phyloP scores from a whole-genome alignment of 2,329 filamentous ascomycete species.

The Escovopsis sp. region DNA sequence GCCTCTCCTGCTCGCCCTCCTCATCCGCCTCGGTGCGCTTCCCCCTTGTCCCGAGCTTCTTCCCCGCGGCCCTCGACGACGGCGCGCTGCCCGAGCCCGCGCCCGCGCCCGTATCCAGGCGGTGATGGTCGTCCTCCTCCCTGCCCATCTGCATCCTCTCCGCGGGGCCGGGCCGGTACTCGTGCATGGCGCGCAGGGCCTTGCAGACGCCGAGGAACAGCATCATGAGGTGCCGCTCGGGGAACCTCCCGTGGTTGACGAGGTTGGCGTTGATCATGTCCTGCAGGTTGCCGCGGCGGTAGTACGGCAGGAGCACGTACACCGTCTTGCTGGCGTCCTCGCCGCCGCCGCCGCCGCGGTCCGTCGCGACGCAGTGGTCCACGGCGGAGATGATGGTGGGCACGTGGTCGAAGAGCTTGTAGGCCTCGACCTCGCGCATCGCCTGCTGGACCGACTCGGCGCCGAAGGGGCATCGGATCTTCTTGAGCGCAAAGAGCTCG shows the following conservation, averaged over 20 bases:
- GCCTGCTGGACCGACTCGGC: conserved; percentile 90
- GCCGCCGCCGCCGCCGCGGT: conserved; percentile 46
- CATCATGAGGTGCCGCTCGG: conserved; percentile 74
- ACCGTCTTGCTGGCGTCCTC: conserved; percentile 70
- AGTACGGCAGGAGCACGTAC: conserved; percentile 93
- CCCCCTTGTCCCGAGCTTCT: conserved; percentile 19
- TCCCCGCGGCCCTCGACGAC: conserved; percentile 2
- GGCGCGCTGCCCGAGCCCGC: conserved; percentile 5
- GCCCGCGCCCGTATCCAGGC: conserved; percentile 12
- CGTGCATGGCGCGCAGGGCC: conserved; percentile 80
- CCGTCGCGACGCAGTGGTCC: conserved; percentile 69
- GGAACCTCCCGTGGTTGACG: conserved; percentile 85
- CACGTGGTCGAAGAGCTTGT: conserved; percentile 71
- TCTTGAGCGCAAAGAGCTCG: conserved; percentile 87
- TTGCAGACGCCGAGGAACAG: conserved; percentile 85
- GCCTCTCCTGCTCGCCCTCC: conserved; percentile 62
- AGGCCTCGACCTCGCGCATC: conserved; percentile 94
- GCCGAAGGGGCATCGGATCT: conserved; percentile 96
- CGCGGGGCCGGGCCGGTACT: conserved; percentile 44
- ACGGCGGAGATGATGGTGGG: conserved; percentile 76
- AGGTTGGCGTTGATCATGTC: conserved; percentile 98
- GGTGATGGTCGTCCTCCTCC: conserved; percentile 17
- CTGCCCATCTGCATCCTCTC: conserved; percentile 40
- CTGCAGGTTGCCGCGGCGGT: conserved; percentile 85
- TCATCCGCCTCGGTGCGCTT: conserved; percentile 47